These are phyloP conservation scores for Yamadazyma aaseri DNA, from an alignment of 1,139 yeast species.

Conservation along the genomic window DNA sequence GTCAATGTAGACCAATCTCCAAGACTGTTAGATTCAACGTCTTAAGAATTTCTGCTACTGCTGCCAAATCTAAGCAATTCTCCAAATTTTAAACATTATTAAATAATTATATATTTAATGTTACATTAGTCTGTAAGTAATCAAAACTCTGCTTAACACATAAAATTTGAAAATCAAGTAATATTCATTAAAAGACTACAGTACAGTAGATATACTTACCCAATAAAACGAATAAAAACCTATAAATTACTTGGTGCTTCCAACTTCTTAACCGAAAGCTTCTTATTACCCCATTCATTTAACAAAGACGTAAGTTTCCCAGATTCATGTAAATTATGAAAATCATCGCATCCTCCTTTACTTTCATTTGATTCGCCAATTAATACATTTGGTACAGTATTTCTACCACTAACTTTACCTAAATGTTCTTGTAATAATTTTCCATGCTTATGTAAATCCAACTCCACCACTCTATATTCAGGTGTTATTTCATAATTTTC, in stretches of 20 bases:
- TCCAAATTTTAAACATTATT: constrained; percentile 64
- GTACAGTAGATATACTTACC: not conserved
- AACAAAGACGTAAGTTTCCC: constrained; percentile 51
- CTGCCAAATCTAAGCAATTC: constrained; percentile 92
- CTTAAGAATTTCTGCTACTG: constrained; percentile 88
- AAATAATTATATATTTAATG: constrained; percentile 15
- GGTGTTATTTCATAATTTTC: constrained; percentile 73
- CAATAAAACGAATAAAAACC: too few relatives aligned
- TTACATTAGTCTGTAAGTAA: constrained; percentile 16
- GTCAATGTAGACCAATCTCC: constrained; percentile 99
- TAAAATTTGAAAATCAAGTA: not conserved
- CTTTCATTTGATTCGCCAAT: constrained; percentile 54
- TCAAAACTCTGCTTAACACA: not conserved
- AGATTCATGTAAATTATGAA: constrained; percentile 56
- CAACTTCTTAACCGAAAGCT: constrained; percentile 50
- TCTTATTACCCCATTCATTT: constrained; percentile 63
- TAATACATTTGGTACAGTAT: constrained; percentile 71
- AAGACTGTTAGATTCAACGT: constrained; percentile 99
- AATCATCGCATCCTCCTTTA: constrained; percentile 81
- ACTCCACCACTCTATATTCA: constrained; percentile 68
- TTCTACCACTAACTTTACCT: constrained; percentile 55
- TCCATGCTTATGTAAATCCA: constrained; percentile 76
- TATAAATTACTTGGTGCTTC: constrained; percentile 53
- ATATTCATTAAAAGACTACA: not conserved
- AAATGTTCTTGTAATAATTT: constrained; percentile 58